A percentile compares a stretch with the other conserved stretches of the same genome.
Evolutionary conservation across 2,329 filamentous ascomycete species (phyloP).

Genomic region (Aspergillus pseudoterreus): DNA sequence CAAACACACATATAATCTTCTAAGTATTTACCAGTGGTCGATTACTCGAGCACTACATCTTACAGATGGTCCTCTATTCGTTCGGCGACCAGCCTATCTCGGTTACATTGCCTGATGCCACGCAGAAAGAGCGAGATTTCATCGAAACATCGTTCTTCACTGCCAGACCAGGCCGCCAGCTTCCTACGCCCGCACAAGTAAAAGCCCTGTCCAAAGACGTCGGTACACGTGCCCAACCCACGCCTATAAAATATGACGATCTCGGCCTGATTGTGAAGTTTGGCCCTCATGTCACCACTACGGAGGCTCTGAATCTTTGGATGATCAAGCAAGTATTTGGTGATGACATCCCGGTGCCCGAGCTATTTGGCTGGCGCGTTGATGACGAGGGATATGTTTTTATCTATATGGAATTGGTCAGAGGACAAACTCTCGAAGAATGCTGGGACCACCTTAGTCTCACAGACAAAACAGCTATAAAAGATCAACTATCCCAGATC

Average conservation of each 20-base stretch:
- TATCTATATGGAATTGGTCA: neutral
- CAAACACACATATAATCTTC: no score
- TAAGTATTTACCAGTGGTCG: no score
- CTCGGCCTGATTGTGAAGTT: neutral
- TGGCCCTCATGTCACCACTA: neutral
- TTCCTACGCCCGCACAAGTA: neutral
- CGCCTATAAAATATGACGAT: neutral
- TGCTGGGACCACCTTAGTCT: neutral
- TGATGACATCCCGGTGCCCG: neutral
- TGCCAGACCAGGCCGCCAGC: neutral
- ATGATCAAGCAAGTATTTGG: neutral
- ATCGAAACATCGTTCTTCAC: neutral
- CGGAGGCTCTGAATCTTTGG: neutral
- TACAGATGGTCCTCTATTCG: neutral
- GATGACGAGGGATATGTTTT: neutral
- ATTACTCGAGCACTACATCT: no score
- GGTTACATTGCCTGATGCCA: neutral
- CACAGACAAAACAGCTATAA: neutral
- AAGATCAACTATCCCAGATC: neutral
- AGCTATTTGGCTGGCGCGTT: conserved; percentile 1
- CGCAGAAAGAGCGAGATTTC: neutral
- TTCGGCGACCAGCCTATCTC: neutral
- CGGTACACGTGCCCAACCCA: neutral
- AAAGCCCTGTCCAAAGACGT: neutral
- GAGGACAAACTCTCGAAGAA: neutral